Evolutionary conservation across 176 grass and related monocot species (phyloP), one percentile per base, ranked within the genome.

Genomic region (Triticum monococcum): DNA sequence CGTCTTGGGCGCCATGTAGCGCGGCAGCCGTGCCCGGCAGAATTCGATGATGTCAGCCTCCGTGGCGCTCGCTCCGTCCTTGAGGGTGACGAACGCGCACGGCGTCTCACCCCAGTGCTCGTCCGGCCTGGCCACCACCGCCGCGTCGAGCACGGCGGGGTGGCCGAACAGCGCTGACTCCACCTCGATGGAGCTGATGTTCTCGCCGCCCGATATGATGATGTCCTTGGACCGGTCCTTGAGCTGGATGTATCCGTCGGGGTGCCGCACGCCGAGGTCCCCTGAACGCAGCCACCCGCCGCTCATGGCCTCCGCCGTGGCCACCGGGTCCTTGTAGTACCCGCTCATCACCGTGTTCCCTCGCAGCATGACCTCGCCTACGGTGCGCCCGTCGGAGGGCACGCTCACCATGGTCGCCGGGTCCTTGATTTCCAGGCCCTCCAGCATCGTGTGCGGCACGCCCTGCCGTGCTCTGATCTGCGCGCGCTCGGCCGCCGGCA

Each of bases 281-380:
- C 92, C 90, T 16, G 92, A 80, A 66, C 59, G 76, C 68, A 92
- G 71, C 90, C 92, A 94, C 10, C 92, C 90, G 8, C 84, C 85
- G 40, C 67, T n/a, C 89, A 94, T 85, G 37, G 89, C 70, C 70
- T 83, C 72, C 74, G 78, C 85, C 14, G 92, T 92, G 10, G 72
- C 85, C 0, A 4, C 40, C 18, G 32, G 64, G 64, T 94, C 89
- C 70, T 92, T 85, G 85, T 90, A 92, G 43, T 93, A 93, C 52
- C 93, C 93, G 61, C 82, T 86, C 90, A 92, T 95, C 18, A 95
- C 64, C 45, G 82, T 92, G 88, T 95, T 95, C 23, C 93, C 90
- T 0, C 90, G 83, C 22, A 92, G 61, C 85, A 95, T 90, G 22
- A 95, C 90, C 85, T 95, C 93, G 13, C 93, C 93, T 1, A 95